Percentiles rank a stretch among this genome's conserved stretches.
These are phyloP conservation scores for Saturnispora bothae DNA, from an alignment of 805 yeast species.

Conservation along the genomic window DNA sequence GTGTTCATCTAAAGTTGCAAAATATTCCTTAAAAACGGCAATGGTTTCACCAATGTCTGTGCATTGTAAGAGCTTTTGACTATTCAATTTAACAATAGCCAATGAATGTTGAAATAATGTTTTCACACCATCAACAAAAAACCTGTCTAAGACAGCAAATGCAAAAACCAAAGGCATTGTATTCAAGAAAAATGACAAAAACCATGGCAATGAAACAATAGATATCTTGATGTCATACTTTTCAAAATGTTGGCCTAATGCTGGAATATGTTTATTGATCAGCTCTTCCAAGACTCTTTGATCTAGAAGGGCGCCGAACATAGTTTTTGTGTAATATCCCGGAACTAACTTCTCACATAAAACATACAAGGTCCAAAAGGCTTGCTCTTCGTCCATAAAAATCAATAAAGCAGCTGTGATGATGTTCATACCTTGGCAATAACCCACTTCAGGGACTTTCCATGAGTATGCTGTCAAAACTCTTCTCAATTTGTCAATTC, in stretches of 20 bases:
- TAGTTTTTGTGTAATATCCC: slow-evolving; percentile 91
- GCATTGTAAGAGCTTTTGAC: slow-evolving; percentile 66
- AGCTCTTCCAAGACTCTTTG: slow-evolving; percentile 88
- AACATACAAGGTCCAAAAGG: slow-evolving; percentile 80
- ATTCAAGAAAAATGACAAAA: slow-evolving; percentile 75
- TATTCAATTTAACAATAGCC: slow-evolving; percentile 82
- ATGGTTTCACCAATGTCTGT: slow-evolving; percentile 92
- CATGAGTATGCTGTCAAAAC: slow-evolving; percentile 92
- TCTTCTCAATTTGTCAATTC: slow-evolving; percentile 73
- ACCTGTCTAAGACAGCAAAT: slow-evolving; percentile 80
- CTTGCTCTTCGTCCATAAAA: slow-evolving; percentile 93
- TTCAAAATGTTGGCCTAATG: slow-evolving; percentile 72
- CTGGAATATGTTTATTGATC: slow-evolving; percentile 83
- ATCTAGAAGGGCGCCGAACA: slow-evolving; percentile 94
- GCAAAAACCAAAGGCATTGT: slow-evolving; percentile 95
- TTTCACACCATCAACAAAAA: slow-evolving; percentile 81
- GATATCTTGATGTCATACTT: slow-evolving; percentile 81
- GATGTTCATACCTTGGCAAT: slow-evolving; percentile 98
- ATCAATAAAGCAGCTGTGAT: slow-evolving; percentile 70
- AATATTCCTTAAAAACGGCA: slow-evolving; percentile 73
- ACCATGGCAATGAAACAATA: slow-evolving; percentile 94
- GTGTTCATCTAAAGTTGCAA: slow-evolving; percentile 63
- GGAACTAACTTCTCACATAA: slow-evolving; percentile 82
- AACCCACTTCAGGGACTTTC: slow-evolving; percentile 95
- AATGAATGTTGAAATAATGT: slow-evolving; percentile 87